Base-by-base conservation (phyloP, 1,284 basidiomycete species). In the Ustilago cynodontis region DNA sequence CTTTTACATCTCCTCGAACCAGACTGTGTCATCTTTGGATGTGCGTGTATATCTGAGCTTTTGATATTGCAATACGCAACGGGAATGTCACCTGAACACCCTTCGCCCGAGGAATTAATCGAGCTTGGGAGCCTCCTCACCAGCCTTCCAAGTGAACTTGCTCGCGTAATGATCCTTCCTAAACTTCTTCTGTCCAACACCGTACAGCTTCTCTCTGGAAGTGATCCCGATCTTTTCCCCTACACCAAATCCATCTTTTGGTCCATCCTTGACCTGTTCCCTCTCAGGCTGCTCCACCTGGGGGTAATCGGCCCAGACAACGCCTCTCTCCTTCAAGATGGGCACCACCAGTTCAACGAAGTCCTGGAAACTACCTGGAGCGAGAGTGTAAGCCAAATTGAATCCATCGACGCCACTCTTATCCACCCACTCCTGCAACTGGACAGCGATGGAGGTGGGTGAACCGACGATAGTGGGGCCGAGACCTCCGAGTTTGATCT, bases 401-500 rank as follows among this genome's bases (percentile, higher is more conserved):
- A 85, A 85, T 0, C 83, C 83, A 55, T 85, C 83, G 1, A 77
- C 79, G 14, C 82, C 83, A 10, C 71, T 59, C 2, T 70, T 50
- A 0, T 78, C 55, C n/a, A 84, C 71, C 81, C 81, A 84, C 2
- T 52, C 28, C 56, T 84, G 68, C 13, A 85, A 66, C 58, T 82
- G 65, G 45, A 84, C 77, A 1, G 76, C 79, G 35, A 85, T 78
- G 26, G 24, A 43, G 4, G 47, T 41, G 1, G 79, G 72, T 0
- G 65, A 59, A 0, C 83, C 82, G 20, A 80, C 76, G 29, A 84
- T 60, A 28, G 75, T 75, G 1, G 83, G 83, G 1, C 83, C 83
- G 10, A 85, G 62, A n/a, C 83, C 83, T 16, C 83, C 83, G 16
- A 85, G 65, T 54, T 82, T 84, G 66, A 83, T 79, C 66, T 78